Conservation (phyloP, 805 yeast genomes). For the Candida vaughaniae region DNA sequence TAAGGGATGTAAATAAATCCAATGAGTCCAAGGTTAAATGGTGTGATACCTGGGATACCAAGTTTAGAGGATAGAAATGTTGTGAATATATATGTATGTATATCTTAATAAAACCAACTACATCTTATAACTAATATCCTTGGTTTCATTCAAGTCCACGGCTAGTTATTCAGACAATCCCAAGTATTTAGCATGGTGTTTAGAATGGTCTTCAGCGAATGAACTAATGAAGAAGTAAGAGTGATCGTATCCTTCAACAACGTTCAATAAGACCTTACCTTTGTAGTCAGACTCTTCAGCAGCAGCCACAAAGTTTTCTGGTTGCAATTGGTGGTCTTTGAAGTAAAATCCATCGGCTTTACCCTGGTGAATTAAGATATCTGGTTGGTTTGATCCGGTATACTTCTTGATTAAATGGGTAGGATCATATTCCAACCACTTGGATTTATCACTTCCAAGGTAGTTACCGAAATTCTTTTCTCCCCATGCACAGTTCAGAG, state of each 20-base stretch:
- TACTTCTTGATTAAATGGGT: conserved; percentile 63
- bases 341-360: conserved; percentile 69
- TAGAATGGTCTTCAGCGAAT: conserved; percentile 80
- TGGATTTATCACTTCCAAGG: conserved; percentile 57
- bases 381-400: conserved; percentile 49
- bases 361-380: conserved; percentile 82
- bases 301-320: conserved; percentile 66
- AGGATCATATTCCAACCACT: conserved; percentile 86
- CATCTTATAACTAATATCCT: neutral
- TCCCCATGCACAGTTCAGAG: conserved; percentile 83
- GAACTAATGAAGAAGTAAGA: conserved; percentile 82
- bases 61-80: conserved; percentile 25
- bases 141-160: conserved; percentile 1
- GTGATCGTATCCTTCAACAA: conserved; percentile 87
- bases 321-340: conserved; percentile 63
- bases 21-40: conserved; percentile 58
- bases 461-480: conserved; percentile 77
- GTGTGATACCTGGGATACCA: conserved; percentile 53
- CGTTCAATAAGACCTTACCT: conserved; percentile 55
- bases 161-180: conserved; percentile 19
- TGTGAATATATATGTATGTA: neutral
- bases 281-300: conserved; percentile 57
- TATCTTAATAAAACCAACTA: neutral
- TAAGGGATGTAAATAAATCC: conserved; percentile 46
- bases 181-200: conserved; percentile 75